Base-by-base conservation (phyloP, 495 filamentous ascomycete species). In the Darksidea phi region DNA sequence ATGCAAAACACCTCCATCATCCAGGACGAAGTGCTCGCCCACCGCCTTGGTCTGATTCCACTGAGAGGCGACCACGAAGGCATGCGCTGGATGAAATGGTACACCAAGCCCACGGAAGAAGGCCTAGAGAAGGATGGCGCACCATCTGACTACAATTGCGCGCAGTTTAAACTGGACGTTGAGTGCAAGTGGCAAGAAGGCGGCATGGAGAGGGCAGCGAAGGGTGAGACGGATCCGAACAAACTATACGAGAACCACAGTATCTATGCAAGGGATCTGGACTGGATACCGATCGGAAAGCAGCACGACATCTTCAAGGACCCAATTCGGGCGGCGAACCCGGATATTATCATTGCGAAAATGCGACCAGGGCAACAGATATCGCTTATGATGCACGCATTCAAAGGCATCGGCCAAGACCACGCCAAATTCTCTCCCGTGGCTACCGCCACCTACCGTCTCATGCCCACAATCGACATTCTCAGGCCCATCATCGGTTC, bases 341-440 rank as follows among this genome's bases (percentile, higher is more conserved):
- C 94, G 0, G 89, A 96, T 64, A 96, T 99, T 48, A 77, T 99
- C 24, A 83, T 99, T 67, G 91, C 91, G 57, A 99, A 99, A 76
- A 77, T 99, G 68, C 86, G 95, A 34, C 95, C 95, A 0, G 90
- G 89, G 0, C 95, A 99, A 78, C 81, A 82, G 63, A 86, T 99
- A 64, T 79, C 89, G 56, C 72, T 96, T 57, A 82, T 87, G 58
- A 83, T 93, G 81, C 91, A 95, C 76, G 89, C 89, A 74, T 82
- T 93, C 74, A 97, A 96, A 75, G 95, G 95, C 23, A 86, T 94
- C 54, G 95, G 95, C 15, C 87, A 85, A 57, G 94, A 97, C 76
- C 95, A 99, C 74, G 89, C 95, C 48, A 99, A 99, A 72, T 99
- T 93, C 79, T 95, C 90, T 0, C 95, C 95, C 25, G 95, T 99